Evolutionary conservation across 768 basidiomycete genomes (phyloP).

Genomic region (Lentinula raphanica): DNA sequence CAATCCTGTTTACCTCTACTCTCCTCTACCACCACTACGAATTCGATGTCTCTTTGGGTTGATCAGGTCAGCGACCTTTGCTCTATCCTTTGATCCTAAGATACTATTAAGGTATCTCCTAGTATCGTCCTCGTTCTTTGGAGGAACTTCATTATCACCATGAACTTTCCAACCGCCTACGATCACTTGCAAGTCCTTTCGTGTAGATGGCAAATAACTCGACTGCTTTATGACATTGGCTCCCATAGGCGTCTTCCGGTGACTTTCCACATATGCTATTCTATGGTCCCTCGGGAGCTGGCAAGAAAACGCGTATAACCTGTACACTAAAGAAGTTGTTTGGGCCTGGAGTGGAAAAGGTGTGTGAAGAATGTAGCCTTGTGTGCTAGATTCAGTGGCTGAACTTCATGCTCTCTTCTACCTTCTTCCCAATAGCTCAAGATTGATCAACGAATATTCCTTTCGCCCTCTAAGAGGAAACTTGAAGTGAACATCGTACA

Average conservation of each 20-base stretch:
- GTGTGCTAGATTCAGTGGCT: not conserved
- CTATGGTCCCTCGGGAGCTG: conserved; percentile 95
- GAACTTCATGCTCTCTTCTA: not conserved
- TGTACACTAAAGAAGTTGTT: conserved; percentile 86
- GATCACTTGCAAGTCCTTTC: conserved; percentile 66
- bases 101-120: conserved; percentile 2
- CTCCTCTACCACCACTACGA: not conserved
- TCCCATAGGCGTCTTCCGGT: conserved; percentile 67
- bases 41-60: conserved; percentile 71
- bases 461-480: conserved; percentile 91
- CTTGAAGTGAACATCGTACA: conserved; percentile 96
- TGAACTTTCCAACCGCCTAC: conserved; percentile 72
- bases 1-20: conserved; percentile 5
- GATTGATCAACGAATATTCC: conserved; percentile 94
- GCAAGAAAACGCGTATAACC: conserved; percentile 95
- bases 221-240: not conserved
- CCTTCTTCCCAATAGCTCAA: conserved; percentile 69
- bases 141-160: conserved; percentile 86
- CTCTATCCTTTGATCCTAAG: not conserved
- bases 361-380: conserved; percentile 23
- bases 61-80: conserved; percentile 38
- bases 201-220: not conserved
- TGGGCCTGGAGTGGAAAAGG: conserved; percentile 91
- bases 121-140: conserved; percentile 85
- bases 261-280: conserved; percentile 98